Base-by-base conservation (phyloP, 2,329 filamentous ascomycete species). In the Fusarium secorum region DNA sequence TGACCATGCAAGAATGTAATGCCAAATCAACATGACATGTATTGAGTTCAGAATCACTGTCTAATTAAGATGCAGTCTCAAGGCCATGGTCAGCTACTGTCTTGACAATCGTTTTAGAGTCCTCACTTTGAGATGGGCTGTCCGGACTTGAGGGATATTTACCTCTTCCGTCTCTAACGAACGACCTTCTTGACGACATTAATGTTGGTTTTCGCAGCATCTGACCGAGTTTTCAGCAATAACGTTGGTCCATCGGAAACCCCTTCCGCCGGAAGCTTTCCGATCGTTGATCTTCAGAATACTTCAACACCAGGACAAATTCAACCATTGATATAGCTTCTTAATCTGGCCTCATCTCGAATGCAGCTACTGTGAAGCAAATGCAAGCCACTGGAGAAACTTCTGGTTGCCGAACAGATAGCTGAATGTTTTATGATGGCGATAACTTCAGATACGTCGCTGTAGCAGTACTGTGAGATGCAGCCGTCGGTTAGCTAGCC, bases 101-200 rank as follows among this genome's bases (percentile, higher is more conserved):
- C n/a, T 7, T 33, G 4, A 2, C 8, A 4, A 33, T 18, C 6
- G 4, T 5, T 24, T 14, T 18, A 7, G 8, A 5, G 5, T 11
- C 1, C 4, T 24, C n/a, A 49, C 4, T 18, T 20, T 11, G 5
- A 11, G 5, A 48, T 48, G 8, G n/a, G 0, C 1, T 11, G n/a
- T 18, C n/a, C 11, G 33, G 11, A 14, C 28, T 14, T 1, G 17
- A 24, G 15, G 8, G 8, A 24, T 20, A 24, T 5, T 4, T 11
- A 2, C 9, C 6, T 46, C 13, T 3, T 7, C 13, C 13, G 5
- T 3, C 26, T 15, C 4, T 9, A 2, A 15, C 13, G 2, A 45
- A 28, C 11, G 3, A 1, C 5, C 42, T 3, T 45, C 18, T n/a
- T 18, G 8, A 33, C 4, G 1, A 33, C 8, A 7, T 2, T 2